A percentile compares a stretch with the other conserved stretches of the same genome.
phyloP scores from a whole-genome alignment of 768 basidiomycete species.

The Clavaria fumosa region DNA sequence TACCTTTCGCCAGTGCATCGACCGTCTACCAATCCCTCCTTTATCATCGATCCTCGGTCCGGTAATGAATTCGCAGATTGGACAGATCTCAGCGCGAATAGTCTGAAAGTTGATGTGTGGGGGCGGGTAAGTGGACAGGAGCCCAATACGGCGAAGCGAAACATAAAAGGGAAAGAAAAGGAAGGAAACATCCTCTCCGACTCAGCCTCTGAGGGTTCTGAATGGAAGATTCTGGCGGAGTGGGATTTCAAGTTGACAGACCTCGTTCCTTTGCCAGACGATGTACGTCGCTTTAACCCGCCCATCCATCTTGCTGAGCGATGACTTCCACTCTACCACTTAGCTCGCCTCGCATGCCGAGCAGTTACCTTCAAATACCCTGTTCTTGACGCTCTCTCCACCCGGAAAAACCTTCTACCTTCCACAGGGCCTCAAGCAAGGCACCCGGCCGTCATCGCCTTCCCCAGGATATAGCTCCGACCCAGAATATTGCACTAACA shows the following conservation, averaged over 20 bases:
- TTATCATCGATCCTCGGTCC: conserved; percentile 38
- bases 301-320: too few species aligned
- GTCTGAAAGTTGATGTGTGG: conserved; percentile 45
- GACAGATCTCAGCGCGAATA: conserved; percentile 36
- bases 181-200: conserved; percentile 14
- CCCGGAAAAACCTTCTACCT: conserved; percentile 46
- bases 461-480: conserved; percentile 54
- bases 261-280: conserved; percentile 40
- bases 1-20: conserved; percentile 69
- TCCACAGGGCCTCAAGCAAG: conserved; percentile 20
- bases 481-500: too few species aligned
- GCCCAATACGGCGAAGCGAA: conserved; percentile 10
- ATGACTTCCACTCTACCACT: conserved; percentile 10
- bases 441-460: conserved; percentile 38
- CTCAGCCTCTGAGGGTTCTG: conserved; percentile 11
- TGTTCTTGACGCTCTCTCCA: conserved; percentile 51
- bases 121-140: conserved; percentile 24
- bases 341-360: conserved; percentile 19
- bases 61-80: conserved; percentile 37
- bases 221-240: conserved; percentile 53
- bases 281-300: conserved; percentile 30
- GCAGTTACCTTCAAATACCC: conserved; percentile 55
- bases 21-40: conserved; percentile 75
- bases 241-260: conserved; percentile 51
- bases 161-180: conserved; percentile 34